A percentile compares a stretch with the other conserved stretches of the same genome.
Evolutionary conservation across 2,329 filamentous ascomycete species (phyloP).

Genomic region (Microcyclospora pomicola): DNA sequence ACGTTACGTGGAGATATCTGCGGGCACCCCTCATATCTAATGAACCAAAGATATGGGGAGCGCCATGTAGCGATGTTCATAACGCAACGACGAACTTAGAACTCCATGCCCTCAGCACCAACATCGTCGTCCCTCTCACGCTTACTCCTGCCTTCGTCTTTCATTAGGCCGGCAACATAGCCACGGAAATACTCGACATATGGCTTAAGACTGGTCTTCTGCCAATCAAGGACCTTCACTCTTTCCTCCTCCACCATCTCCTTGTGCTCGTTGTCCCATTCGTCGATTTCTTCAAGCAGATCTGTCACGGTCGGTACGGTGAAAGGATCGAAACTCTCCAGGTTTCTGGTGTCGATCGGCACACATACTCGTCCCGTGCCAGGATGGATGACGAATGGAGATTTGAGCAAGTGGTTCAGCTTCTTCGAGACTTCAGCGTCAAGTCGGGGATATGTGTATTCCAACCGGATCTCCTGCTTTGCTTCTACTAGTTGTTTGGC

Average conservation of each 20-base stretch:
- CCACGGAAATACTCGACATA: slow-evolving; percentile 80
- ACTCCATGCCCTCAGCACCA: slow-evolving; percentile 46
- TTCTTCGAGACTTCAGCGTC: slow-evolving; percentile 98
- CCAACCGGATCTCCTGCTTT: slow-evolving; percentile 89
- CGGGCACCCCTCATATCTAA: too few species aligned
- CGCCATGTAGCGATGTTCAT: too few species aligned
- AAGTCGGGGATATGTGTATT: slow-evolving; percentile 94
- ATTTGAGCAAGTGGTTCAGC: slow-evolving; percentile 93
- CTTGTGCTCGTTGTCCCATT: slow-evolving; percentile 45
- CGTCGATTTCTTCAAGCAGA: slow-evolving; percentile 73
- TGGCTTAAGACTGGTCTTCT: slow-evolving; percentile 89
- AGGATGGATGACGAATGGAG: slow-evolving; percentile 90
- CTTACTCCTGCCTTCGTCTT: slow-evolving; percentile 47
- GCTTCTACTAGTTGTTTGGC: slow-evolving; percentile 60
- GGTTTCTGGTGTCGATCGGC: slow-evolving; percentile 62
- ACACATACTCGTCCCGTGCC: slow-evolving; percentile 91
- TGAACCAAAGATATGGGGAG: too few species aligned
- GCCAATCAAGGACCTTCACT: slow-evolving; percentile 64
- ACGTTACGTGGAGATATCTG: too few species aligned
- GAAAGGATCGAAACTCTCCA: slow-evolving; percentile 78
- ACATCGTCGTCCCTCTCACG: slow-evolving; percentile 42
- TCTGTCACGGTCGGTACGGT: slow-evolving; percentile 77
- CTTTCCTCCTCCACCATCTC: slow-evolving; percentile 29
- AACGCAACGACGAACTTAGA: slow-evolving; percentile 29
- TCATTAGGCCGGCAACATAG: slow-evolving; percentile 67